phyloP scores from a whole-genome alignment of 441 rosid species.

The Bocquillonia castaneifolia region DNA sequence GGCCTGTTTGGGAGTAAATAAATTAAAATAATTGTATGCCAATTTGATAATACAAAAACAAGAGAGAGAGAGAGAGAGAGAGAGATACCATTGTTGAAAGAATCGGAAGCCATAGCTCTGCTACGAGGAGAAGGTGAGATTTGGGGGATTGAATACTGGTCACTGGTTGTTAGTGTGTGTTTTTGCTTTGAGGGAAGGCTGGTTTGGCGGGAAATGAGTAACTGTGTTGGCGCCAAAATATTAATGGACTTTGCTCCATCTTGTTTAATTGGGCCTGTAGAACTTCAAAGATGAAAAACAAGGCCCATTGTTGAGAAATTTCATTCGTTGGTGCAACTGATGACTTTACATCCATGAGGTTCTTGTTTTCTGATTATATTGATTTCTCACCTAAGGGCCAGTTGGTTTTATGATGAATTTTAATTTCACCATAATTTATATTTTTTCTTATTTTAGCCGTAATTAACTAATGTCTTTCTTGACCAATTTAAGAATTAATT shows the following conservation, averaged over 20 bases:
- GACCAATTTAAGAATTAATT: too few species aligned
- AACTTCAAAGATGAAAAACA: too few species aligned
- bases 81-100: conserved; percentile 41
- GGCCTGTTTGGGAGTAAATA: conserved; percentile 48
- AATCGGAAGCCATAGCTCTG: conserved; percentile 67
- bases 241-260: conserved; percentile 6
- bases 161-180: not conserved
- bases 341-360: too few species aligned
- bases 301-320: too few species aligned
- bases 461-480: too few species aligned
- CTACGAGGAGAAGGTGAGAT: not conserved
- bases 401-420: too few species aligned
- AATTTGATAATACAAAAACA: not conserved
- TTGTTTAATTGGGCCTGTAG: too few species aligned
- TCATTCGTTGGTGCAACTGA: too few species aligned
- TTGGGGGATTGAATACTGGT: not conserved
- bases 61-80: not conserved
- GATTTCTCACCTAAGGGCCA: too few species aligned
- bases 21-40: not conserved
- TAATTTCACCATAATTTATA: too few species aligned
- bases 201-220: conserved; percentile 47
- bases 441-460: too few species aligned
- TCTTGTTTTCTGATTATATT: too few species aligned
- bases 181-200: conserved; percentile 7
- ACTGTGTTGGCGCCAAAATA: conserved; percentile 44